Evolutionary conservation across 352 stramenopile genomes (phyloP), one percentile per base, ranked within the genome.

Genomic region (Pythium sp.): DNA sequence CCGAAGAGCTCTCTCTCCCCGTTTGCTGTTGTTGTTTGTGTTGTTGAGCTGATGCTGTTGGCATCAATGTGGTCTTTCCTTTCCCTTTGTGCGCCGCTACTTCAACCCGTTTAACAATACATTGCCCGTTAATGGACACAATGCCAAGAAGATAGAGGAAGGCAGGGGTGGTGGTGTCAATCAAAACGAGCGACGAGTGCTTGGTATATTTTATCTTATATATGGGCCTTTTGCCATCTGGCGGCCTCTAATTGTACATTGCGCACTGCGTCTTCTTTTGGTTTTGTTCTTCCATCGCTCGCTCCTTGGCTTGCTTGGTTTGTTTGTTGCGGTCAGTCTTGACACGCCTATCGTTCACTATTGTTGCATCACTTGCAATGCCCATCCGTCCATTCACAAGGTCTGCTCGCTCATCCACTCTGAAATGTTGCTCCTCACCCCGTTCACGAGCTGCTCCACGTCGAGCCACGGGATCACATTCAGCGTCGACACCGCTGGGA

Each of bases 381-480:
- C 8, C 41, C 41, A n/a, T 47, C 57, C n/a, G 22, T 20, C 4
- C 32, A 34, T 26, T 67, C 51, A 68, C 54, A 63, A 46, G 43
- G 54, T 57, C 7, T 43, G n/a, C 56, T 69, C 64, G 26, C 38
- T 51, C 28, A 15, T 36, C 84, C 84, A 92, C 70, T 81, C 60
- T 12, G 47, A 51, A 57, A 90, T 85, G 70, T 92, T 92, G 56
- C 70, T 77, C 69, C 86, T 67, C 63, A 92, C 76, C 58, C 82
- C 79, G 36, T 78, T 69, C 58, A 90, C 79, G 18, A 92, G 70
- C 47, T 77, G 61, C 28, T 80, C 72, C 26, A 85, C 72, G 51
- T 91, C 68, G 28, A 92, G 59, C 76, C 79, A 91, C 3, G 84
- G 80, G 55, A 92, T 89, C 65, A 68, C 71, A 71, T 90, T 86